Percentiles rank a stretch among this genome's conserved stretches.
Conservation (phyloP, 371 early-diverging fungal species). For the Syncephalastrum sp. region DNA sequence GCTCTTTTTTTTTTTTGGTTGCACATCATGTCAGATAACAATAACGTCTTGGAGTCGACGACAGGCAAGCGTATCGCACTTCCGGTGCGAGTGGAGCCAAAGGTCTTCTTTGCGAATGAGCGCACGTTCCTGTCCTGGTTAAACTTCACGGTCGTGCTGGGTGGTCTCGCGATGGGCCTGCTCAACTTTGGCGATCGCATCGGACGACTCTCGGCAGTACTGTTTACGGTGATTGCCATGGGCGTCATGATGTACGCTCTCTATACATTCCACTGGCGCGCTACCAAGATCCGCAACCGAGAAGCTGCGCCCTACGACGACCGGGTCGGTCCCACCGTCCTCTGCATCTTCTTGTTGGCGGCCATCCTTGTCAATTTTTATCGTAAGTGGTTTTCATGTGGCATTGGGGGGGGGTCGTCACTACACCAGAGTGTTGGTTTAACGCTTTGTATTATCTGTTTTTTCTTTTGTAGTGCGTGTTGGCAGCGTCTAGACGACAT, state of each 20-base stretch:
- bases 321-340: conserved; percentile 52
- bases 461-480: neutral
- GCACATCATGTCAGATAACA: conserved; percentile 10
- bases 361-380: conserved; percentile 86
- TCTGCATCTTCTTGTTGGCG: conserved; percentile 52
- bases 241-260: conserved; percentile 75
- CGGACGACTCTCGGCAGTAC: conserved; percentile 66
- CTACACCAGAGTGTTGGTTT: conserved; percentile 2
- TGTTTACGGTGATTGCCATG: conserved; percentile 76
- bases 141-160: conserved; percentile 70
- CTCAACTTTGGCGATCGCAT: conserved; percentile 76
- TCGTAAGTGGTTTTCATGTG: conserved; percentile 55
- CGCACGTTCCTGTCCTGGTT: conserved; percentile 91
- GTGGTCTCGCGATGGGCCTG: conserved; percentile 69
- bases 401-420: no score
- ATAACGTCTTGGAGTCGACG: conserved; percentile 17
- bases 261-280: conserved; percentile 84
- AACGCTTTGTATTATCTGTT: conserved; percentile 2
- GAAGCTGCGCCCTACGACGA: conserved; percentile 59
- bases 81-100: conserved; percentile 92
- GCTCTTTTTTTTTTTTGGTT: neutral
- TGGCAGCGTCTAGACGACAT: neutral
- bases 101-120: conserved; percentile 98
- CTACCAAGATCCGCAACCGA: conserved; percentile 56
- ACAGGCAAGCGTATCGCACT: conserved; percentile 63